Evolutionary conservation across 2,329 filamentous ascomycete species (phyloP).

Genomic region (Alternaria consortialis): DNA sequence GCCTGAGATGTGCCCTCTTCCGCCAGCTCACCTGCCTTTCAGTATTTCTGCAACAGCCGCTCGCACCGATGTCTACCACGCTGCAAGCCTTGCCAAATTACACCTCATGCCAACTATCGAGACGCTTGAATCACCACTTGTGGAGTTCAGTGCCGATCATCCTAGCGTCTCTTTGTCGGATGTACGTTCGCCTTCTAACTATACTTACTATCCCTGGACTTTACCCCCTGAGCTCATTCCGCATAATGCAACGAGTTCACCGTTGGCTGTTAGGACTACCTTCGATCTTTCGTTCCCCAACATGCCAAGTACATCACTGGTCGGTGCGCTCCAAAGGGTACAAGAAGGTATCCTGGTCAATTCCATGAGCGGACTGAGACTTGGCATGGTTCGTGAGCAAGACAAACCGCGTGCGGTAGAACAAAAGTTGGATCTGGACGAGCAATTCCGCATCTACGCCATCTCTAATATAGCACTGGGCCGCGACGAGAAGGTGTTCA

Average conservation of each 20-base stretch:
- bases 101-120: constrained; percentile 72
- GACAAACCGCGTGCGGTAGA: constrained; percentile 52
- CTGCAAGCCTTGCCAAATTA: constrained; percentile 82
- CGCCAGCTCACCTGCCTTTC: constrained; percentile 68
- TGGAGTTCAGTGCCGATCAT: constrained; percentile 62
- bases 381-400: constrained; percentile 74
- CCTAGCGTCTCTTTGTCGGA: constrained; percentile 65
- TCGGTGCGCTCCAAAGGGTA: constrained; percentile 64
- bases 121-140: constrained; percentile 66
- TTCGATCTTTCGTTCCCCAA: constrained; percentile 74
- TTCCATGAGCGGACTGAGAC: constrained; percentile 66
- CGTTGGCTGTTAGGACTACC: constrained; percentile 74
- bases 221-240: constrained; percentile 80
- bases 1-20: constrained; percentile 71
- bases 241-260: constrained; percentile 76
- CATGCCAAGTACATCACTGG: constrained; percentile 59
- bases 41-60: constrained; percentile 82
- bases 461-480: constrained; percentile 84
- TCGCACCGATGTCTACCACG: constrained; percentile 84
- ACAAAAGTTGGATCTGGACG: constrained; percentile 37
- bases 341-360: constrained; percentile 68
- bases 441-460: constrained; percentile 76
- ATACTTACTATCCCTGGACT: constrained; percentile 93
- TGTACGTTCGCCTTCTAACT: constrained; percentile 72
- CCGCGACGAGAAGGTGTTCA: constrained; percentile 84